Evolutionary conservation across 2,329 filamentous ascomycete genomes (phyloP), one percentile per base, ranked within the genome.

Genomic region (Huntiella decipiens): DNA sequence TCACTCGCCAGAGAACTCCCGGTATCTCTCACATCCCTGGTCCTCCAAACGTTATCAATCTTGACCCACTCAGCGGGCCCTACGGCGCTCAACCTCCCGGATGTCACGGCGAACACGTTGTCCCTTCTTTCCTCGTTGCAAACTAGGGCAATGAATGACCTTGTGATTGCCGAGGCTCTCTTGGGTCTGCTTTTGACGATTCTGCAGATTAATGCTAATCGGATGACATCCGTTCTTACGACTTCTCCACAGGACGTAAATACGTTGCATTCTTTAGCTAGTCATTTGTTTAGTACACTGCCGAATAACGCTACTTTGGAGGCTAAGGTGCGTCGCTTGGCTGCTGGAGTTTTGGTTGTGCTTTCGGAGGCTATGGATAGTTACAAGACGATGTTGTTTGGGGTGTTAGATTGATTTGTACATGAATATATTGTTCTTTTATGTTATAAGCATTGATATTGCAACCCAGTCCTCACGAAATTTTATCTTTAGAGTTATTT

Each of bases 101-200:
- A 84, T 46, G 77, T 95, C 67, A 95, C 86, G 1, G 67, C 75
- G 7, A 85, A 95, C 60, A 73, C 92, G 13, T 87, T 87, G 74
- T 73, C 80, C 39, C 63, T 98, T n/a, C 65, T 96, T 2, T 73
- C 95, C 1, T 54, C 71, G 2, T 66, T 94, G 2, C 71, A 80
- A 5, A 74, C 67, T 38, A 62, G 67, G 39, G 67, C 69, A 35
- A 66, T 68, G 22, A 72, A 71, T 1, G 81, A 91, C 51, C 60
- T 79, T 1, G 63, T 66, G 0, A 72, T 94, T 1, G 68, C 84
- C 15, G 76, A 80, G 41, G 81, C 84, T 0, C 67, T 93, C 47
- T 64, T 96, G 1, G 82, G 93, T 48, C 76, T 79, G 1, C 72
- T 94, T 49, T 66, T 94, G 43, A 81, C 83, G 5, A 58, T 94